These are phyloP conservation scores for Marasmius sp. DNA, from an alignment of 1,284 basidiomycete species.

Conservation along the genomic window DNA sequence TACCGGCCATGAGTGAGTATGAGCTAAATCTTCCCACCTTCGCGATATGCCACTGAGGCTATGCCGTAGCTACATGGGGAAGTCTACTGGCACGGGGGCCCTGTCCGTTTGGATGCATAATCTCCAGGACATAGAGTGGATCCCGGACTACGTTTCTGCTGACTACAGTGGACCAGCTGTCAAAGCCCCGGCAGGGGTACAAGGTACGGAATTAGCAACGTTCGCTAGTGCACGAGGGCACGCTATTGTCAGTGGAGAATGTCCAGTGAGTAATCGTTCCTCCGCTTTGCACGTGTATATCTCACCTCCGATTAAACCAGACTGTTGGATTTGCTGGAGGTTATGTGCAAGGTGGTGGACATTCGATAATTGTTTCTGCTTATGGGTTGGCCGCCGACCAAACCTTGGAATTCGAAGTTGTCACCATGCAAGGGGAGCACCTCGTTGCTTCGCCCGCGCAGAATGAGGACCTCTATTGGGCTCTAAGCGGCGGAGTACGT, in stretches of 20 bases:
- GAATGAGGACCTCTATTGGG: slow-evolving; percentile 1
- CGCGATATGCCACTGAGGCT: background rate
- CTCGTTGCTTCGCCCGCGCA: background rate
- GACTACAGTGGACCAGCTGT: slow-evolving; percentile 15
- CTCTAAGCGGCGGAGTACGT: slow-evolving; percentile 9
- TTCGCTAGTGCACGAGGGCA: slow-evolving; percentile 14
- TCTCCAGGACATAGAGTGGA: slow-evolving; percentile 14
- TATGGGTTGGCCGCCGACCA: slow-evolving; percentile 7
- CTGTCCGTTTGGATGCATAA: slow-evolving; percentile 23
- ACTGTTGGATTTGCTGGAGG: slow-evolving; percentile 10
- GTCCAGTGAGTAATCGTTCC: slow-evolving; percentile 17
- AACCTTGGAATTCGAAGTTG: background rate
- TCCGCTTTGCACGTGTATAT: background rate
- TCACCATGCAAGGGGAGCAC: background rate
- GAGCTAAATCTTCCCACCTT: background rate
- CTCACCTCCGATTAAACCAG: slow-evolving; percentile 6
- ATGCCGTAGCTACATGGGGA: slow-evolving; percentile 20
- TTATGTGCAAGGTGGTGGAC: slow-evolving; percentile 9
- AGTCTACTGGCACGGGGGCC: slow-evolving; percentile 18
- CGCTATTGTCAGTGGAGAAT: slow-evolving; percentile 23
- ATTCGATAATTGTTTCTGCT: background rate
- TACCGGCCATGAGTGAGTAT: slow-evolving; percentile 24
- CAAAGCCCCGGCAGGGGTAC: slow-evolving; percentile 15
- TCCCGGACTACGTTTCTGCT: slow-evolving; percentile 13
- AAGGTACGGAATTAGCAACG: slow-evolving; percentile 13